Conservation (phyloP, 2,329 filamentous ascomycete genomes). For the Calonectria naviculata region DNA sequence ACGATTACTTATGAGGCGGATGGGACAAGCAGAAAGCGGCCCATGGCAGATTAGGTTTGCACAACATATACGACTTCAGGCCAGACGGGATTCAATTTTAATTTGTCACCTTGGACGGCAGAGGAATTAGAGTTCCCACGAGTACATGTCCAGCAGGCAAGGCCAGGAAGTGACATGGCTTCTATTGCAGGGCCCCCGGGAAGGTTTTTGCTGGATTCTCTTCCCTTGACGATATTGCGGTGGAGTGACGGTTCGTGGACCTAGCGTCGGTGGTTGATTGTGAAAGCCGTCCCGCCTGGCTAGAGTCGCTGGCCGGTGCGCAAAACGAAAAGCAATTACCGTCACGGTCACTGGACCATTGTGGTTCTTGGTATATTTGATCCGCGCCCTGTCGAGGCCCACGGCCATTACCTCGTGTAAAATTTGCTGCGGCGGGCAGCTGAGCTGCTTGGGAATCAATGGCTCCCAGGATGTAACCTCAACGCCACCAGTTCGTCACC, state of each 20-base stretch:
- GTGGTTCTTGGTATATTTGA: background rate
- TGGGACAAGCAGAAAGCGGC: background rate
- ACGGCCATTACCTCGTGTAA: background rate
- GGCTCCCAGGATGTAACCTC: background rate
- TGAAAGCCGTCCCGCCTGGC: background rate
- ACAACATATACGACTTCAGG: no score
- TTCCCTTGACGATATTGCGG: conserved; percentile 16
- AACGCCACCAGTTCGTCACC: conserved; percentile 16
- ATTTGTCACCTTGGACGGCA: background rate
- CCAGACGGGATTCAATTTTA: background rate
- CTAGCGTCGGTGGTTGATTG: background rate
- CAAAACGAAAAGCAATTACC: background rate
- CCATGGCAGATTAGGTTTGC: background rate
- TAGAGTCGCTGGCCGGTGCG: background rate
- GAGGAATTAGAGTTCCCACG: background rate
- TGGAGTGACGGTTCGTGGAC: conserved; percentile 14
- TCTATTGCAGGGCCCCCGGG: conserved; percentile 3
- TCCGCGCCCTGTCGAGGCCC: background rate
- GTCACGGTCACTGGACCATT: background rate
- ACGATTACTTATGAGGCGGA: background rate
- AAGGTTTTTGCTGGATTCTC: background rate
- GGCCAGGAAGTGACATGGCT: background rate
- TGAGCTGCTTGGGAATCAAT: background rate
- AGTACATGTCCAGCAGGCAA: background rate
- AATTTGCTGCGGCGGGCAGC: background rate